Evolutionary conservation across 2,329 filamentous ascomycete species (phyloP), one percentile per base, ranked within the genome.

Genomic region (Scedosporium minutisporum): DNA sequence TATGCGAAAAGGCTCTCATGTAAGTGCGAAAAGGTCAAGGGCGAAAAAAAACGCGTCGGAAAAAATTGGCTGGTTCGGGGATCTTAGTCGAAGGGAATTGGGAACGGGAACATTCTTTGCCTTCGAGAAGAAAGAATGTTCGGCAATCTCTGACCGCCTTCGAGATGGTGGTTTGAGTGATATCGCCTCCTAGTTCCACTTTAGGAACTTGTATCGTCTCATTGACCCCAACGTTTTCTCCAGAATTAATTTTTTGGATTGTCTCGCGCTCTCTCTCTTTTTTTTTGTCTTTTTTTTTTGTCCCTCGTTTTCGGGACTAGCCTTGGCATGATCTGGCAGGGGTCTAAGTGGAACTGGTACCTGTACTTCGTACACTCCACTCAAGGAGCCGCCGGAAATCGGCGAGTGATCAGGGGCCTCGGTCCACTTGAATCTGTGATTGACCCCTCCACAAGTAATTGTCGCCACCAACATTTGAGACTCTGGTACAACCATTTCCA

Each of bases 141-240:
- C 12, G 51, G 51, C 51, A 55, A 55, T 27, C 51, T 55, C 12
- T 55, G 51, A 55, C 51, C 51, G 51, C 51, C 51, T 29, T 55
- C 18, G 51, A 23, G n/a, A 55, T 55, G 51, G 12, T 55, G 51
- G 23, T 55, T 23, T 55, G 51, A 23, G 51, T 55, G 51, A 23
- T 55, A 55, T 55, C 51, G 51, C 23, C 51, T 55, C 51, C 51
- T 55, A 55, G 51, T 55, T 23, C 51, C 21, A 23, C 23, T 55
- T 55, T 18, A 5, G 51, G 51, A 55, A 55, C 7, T 55, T 27
- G 6, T 27, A 55, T 55, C 51, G 51, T 23, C 51, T 55, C 18
- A 55, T 68, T 61, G 62, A 38, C 63, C 58, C 63, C 25, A 61
- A 62, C 57, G 60, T 64, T 65, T 64, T 65, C 63, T 64, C 60